These are phyloP conservation scores for Termitomyces sp. DNA, from an alignment of 768 basidiomycete species.

Conservation along the genomic window DNA sequence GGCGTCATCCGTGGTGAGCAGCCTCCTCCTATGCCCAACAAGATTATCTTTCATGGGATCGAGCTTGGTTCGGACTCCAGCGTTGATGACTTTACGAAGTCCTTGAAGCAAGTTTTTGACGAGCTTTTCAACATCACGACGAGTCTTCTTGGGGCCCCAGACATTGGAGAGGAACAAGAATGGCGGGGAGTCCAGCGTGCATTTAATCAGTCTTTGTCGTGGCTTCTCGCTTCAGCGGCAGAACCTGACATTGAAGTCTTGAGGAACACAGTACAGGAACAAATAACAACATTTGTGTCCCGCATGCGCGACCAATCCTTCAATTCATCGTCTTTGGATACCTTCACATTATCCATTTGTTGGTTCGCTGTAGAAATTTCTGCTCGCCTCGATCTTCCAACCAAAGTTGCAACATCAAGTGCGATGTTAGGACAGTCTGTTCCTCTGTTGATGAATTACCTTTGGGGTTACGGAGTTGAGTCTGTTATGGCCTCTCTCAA, in stretches of 20 bases:
- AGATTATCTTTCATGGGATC: conserved; percentile 34
- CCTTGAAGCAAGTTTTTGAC: conserved; percentile 46
- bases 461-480: conserved; percentile 54
- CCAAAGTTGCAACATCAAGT: conserved; percentile 9
- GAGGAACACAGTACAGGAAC: conserved; percentile 28
- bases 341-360: conserved; percentile 38
- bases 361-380: conserved; percentile 68
- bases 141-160: conserved; percentile 32
- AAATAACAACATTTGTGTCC: conserved; percentile 33
- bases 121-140: conserved; percentile 35
- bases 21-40: conserved; percentile 25
- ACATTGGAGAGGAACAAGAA: conserved; percentile 24
- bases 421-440: conserved; percentile 25
- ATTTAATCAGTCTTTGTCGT: conserved; percentile 44
- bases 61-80: conserved; percentile 41
- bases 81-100: conserved; percentile 37
- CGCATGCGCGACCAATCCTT: conserved; percentile 34
- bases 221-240: conserved; percentile 32
- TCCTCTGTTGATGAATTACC: conserved; percentile 39
- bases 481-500: conserved; percentile 36
- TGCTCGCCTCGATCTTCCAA: conserved; percentile 30
- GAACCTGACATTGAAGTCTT: conserved; percentile 30
- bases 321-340: conserved; percentile 28
- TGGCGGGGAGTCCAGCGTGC: conserved; percentile 39
- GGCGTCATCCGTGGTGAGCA: conserved; percentile 24